A percentile compares a stretch with the other conserved stretches of the same genome.
Evolutionary conservation across 768 basidiomycete genomes (phyloP).

Genomic region (Trametes punicea): DNA sequence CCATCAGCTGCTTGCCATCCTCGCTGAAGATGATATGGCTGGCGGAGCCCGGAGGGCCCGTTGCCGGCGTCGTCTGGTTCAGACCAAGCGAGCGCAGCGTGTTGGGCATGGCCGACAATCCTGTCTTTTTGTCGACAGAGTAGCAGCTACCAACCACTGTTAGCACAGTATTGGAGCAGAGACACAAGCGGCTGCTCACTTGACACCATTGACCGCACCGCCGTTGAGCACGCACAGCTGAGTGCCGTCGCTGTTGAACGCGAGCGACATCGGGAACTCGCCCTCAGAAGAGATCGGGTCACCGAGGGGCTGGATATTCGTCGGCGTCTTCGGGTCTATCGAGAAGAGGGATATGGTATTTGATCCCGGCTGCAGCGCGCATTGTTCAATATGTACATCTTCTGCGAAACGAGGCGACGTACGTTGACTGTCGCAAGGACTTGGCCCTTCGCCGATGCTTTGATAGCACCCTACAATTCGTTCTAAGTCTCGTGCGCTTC

Average conservation of each 20-base stretch:
- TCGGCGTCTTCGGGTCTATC: constrained; percentile 25
- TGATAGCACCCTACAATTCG: constrained; percentile 19
- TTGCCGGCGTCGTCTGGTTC: constrained; percentile 51
- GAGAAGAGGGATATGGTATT: constrained; percentile 28
- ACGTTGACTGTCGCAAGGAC: constrained; percentile 25
- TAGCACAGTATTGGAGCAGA: neutral
- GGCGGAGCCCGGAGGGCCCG: constrained; percentile 43
- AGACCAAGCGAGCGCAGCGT: constrained; percentile 42
- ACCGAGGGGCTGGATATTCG: constrained; percentile 23
- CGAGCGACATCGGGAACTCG: constrained; percentile 30
- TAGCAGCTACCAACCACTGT: constrained; percentile 37
- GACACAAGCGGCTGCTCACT: constrained; percentile 19
- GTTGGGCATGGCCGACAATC: constrained; percentile 39
- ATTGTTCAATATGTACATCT: neutral
- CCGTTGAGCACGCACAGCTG: constrained; percentile 36
- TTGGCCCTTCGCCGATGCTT: constrained; percentile 22
- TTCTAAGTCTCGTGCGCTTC: neutral
- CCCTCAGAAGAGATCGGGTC: constrained; percentile 25
- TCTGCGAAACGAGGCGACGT: neutral
- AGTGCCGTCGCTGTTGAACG: constrained; percentile 18
- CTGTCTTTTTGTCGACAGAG: constrained; percentile 39
- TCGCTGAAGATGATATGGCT: constrained; percentile 47
- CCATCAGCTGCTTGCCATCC: constrained; percentile 42
- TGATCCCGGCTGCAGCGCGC: constrained; percentile 26
- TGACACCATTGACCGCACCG: constrained; percentile 42